phyloP scores from a whole-genome alignment of 2,329 filamentous ascomycete species.

The Paraphoma sp. region DNA sequence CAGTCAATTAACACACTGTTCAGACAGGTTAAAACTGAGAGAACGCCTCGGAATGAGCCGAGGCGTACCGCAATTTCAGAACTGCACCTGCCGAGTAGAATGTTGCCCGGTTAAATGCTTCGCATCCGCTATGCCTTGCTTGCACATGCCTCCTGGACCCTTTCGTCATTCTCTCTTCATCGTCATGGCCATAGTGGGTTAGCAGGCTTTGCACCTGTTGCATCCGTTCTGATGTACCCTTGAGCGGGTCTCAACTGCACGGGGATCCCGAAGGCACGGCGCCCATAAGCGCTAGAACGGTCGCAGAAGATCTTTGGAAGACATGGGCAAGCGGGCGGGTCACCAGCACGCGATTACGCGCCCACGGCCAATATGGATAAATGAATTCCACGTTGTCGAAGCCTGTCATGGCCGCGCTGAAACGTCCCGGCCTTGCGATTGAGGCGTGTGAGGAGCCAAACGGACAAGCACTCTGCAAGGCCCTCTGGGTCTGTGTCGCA shows the following conservation, averaged over 20 bases:
- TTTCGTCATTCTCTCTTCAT: not conserved
- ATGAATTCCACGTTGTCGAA: conserved; percentile 19
- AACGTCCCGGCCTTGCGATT: conserved; percentile 7
- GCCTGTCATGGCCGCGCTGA: conserved; percentile 1
- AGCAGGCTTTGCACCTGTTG: not conserved
- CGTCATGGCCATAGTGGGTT: not conserved
- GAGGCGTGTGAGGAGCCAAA: not conserved
- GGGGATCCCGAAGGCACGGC: conserved; percentile 19
- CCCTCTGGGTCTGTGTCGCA: not conserved
- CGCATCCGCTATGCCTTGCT: not conserved
- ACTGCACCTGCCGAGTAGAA: not conserved
- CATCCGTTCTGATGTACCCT: not conserved
- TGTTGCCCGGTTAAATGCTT: conserved; percentile 4
- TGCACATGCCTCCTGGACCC: not conserved
- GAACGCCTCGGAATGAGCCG: not conserved
- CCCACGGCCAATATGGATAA: conserved; percentile 15
- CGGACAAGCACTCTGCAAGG: conserved; percentile 1
- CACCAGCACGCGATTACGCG: conserved; percentile 8
- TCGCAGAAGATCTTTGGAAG: conserved; percentile 25
- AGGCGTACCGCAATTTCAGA: conserved; percentile 2
- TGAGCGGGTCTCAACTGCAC: conserved; percentile 13
- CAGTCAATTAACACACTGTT: not conserved
- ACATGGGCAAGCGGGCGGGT: conserved; percentile 10
- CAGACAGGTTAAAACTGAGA: not conserved
- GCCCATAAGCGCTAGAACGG: conserved; percentile 26